phyloP scores from a whole-genome alignment of 352 stramenopile genomes.

The Plasmopara viticola region DNA sequence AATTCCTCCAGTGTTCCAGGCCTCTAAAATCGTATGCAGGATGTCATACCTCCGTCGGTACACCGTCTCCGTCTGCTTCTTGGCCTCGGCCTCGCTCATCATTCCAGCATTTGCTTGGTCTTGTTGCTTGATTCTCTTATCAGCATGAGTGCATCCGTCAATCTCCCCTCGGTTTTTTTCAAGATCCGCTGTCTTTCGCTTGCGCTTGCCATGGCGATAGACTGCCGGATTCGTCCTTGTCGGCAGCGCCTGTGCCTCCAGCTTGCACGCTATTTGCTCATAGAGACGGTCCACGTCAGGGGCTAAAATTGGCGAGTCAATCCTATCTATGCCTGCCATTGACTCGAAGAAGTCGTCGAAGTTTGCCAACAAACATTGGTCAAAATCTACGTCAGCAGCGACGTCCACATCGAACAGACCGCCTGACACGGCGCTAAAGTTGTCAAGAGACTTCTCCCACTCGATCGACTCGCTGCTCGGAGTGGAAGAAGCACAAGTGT shows the following conservation, averaged over 20 bases:
- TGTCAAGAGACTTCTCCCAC: conserved; percentile 35
- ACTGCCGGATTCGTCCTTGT: conserved; percentile 1
- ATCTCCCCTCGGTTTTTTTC: conserved; percentile 17
- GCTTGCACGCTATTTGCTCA: conserved; percentile 34
- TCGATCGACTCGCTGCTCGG: conserved; percentile 35
- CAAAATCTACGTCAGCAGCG: conserved; percentile 49
- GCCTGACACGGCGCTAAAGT: conserved; percentile 12
- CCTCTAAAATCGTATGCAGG: conserved; percentile 64
- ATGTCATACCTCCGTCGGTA: conserved; percentile 68
- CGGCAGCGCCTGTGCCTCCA: conserved; percentile 10
- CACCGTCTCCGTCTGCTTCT: conserved; percentile 44
- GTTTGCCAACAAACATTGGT: conserved; percentile 52
- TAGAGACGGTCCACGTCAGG: conserved; percentile 18
- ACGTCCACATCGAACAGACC: conserved; percentile 11
- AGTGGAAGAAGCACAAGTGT: conserved; percentile 11
- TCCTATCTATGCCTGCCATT: conserved; percentile 20
- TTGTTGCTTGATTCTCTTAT: conserved; percentile 37
- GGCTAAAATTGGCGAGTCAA: conserved; percentile 27
- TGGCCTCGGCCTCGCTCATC: conserved; percentile 19
- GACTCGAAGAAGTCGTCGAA: conserved; percentile 61
- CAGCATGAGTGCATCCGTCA: conserved; percentile 1
- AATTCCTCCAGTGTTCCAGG: conserved; percentile 77
- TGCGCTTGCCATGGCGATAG: conserved; percentile 37
- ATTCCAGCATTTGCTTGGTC: conserved; percentile 14
- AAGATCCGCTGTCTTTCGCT: conserved; percentile 53